These are phyloP conservation scores for Cynara cardunculus DNA, from an alignment of 129 eudicot species.

Conservation along the genomic window DNA sequence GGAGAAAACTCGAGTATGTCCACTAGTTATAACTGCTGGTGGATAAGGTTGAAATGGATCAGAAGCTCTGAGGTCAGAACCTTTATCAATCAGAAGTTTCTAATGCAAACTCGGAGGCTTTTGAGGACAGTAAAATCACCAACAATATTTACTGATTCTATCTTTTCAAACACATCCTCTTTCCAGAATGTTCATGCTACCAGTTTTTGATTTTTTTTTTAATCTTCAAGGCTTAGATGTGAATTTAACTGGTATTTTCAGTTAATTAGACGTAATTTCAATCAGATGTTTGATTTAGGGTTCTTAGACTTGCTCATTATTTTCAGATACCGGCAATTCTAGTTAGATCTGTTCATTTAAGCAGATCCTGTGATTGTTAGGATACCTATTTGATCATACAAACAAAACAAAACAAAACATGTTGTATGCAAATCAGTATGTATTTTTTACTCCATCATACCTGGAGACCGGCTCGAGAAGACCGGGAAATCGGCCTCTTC, in stretches of 20 bases:
- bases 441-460: constrained; percentile 2
- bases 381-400: background rate
- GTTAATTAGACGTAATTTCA: background rate
- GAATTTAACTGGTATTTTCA: background rate
- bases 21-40: too few relatives aligned
- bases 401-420: constrained; percentile 9
- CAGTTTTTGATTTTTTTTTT: too few relatives aligned
- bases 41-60: too few relatives aligned
- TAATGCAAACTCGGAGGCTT: too few relatives aligned
- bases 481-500: constrained; percentile 60
- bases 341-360: too few relatives aligned
- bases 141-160: background rate
- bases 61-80: too few relatives aligned
- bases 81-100: too few relatives aligned
- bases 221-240: background rate
- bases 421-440: background rate
- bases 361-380: too few relatives aligned
- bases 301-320: too few relatives aligned
- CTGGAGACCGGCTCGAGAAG: constrained; percentile 75
- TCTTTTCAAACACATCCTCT: background rate
- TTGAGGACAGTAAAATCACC: background rate
- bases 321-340: too few relatives aligned
- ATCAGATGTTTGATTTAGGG: constrained; percentile 15
- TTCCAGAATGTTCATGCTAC: background rate
- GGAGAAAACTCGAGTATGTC: too few relatives aligned